Evolutionary conservation across 371 early-diverging fungal genomes (phyloP), one percentile per base, ranked within the genome.

Genomic region (Syncephalis fuscata): DNA sequence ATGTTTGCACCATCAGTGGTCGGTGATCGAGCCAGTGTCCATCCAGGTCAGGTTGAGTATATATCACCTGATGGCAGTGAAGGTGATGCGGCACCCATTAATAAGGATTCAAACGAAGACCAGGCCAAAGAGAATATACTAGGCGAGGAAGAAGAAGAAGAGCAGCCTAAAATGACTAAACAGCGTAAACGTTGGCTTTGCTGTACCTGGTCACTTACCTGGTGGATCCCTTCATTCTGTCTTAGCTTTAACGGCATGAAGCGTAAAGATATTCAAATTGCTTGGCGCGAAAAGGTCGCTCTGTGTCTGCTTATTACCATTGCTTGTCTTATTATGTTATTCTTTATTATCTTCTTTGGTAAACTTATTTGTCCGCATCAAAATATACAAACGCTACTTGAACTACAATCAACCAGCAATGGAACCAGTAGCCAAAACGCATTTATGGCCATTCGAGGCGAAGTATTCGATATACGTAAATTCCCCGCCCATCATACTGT

Each of bases 211-310:
- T 55, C 68, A 14, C 56, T 75, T 46, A 87, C 87, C 0, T 85
- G 80, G 78, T 74, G 78, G 76, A 75, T 85, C 24, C 87, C 87
- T 3, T 70, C 79, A n/a, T 70, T 65, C 49, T 44, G 59, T 44
- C 52, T 80, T 39, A 52, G 57, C 21, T 60, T 60, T 41, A 77
- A 87, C 39, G 78, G 78, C 48, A 85, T 89, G 80, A 76, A 73
- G 55, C 76, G 88, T 27, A 74, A 76, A 47, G 92, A 92, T 58
- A 73, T 92, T 10, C 87, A 76, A 45, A 83, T 86, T 84, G 97
- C 97, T 1, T 91, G 88, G 89, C 61, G 89, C 15, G 92, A 91
- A 64, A 91, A 91, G 50, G 71, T 88, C 1, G 82, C 89, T 0
- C 58, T 91, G 10, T 85, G 85, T 62, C 58, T 78, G 22, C 59